These are phyloP conservation scores for Jacaranda mimosifolia DNA, from an alignment of 257 asterid species.

Conservation along the genomic window DNA sequence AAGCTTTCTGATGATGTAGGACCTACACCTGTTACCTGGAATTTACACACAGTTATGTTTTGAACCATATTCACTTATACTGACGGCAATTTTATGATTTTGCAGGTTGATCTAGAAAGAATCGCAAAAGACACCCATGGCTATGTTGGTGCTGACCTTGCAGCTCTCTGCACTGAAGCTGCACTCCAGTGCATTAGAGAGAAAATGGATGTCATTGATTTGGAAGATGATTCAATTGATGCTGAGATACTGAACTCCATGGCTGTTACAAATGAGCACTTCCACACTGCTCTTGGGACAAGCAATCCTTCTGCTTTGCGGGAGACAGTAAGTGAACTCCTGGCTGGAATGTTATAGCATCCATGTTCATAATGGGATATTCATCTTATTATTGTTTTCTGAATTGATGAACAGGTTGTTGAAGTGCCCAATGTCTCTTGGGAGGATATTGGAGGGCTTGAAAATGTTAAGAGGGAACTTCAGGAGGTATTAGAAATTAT, in stretches of 20 bases:
- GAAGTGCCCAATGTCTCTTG: constrained; percentile 60
- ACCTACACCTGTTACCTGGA: constrained; percentile 10
- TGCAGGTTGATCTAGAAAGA: constrained; percentile 66
- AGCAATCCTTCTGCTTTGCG: constrained; percentile 73
- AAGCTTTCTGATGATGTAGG: constrained; percentile 60
- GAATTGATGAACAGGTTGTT: constrained; percentile 48
- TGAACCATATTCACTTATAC: background rate
- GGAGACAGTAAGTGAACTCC: constrained; percentile 57
- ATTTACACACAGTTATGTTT: background rate
- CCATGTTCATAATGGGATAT: constrained; percentile 11
- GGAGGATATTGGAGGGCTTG: constrained; percentile 70
- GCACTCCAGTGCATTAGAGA: constrained; percentile 69
- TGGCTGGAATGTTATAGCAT: background rate
- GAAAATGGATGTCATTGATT: constrained; percentile 69
- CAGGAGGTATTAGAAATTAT: constrained; percentile 51
- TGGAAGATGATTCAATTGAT: constrained; percentile 65
- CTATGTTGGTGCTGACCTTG: constrained; percentile 69
- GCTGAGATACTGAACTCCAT: constrained; percentile 66
- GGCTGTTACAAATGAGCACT: constrained; percentile 70
- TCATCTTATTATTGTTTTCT: constrained; percentile 1
- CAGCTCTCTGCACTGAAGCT: constrained; percentile 73
- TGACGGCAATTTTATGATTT: background rate
- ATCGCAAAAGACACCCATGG: constrained; percentile 61
- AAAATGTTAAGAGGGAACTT: constrained; percentile 63
- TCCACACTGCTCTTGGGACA: constrained; percentile 71